Conservation (phyloP, 2,329 filamentous ascomycete genomes). For the Claviceps fusiformis region DNA sequence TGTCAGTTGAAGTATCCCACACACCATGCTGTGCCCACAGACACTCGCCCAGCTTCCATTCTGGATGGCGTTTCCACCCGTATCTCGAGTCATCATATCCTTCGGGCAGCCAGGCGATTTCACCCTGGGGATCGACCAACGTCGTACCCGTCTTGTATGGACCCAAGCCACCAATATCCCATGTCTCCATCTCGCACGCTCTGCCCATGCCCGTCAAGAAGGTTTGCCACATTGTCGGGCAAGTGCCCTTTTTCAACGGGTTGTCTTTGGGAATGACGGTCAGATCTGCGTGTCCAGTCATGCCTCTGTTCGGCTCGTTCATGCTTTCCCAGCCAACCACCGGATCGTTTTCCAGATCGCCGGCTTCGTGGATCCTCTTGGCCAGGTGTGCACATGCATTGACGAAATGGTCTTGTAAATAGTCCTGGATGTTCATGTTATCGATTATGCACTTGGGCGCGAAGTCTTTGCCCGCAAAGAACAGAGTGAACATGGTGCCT, state of each 20-base stretch:
- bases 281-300: constrained; percentile 73
- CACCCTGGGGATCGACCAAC: constrained; percentile 78
- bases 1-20: constrained; percentile 74
- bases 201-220: constrained; percentile 84
- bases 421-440: constrained; percentile 92
- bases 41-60: constrained; percentile 88
- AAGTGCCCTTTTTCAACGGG: constrained; percentile 82
- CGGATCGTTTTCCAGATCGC: constrained; percentile 72
- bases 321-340: constrained; percentile 93
- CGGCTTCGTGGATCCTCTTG: constrained; percentile 73
- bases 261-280: constrained; percentile 73
- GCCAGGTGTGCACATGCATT: constrained; percentile 70
- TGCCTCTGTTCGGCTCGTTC: constrained; percentile 85
- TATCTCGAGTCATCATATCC: constrained; percentile 79
- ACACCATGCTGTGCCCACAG: constrained; percentile 95
- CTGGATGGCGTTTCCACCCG: constrained; percentile 75
- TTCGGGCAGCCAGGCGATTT: constrained; percentile 69
- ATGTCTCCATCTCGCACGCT: constrained; percentile 78
- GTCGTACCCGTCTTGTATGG: constrained; percentile 77
- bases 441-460: constrained; percentile 93
- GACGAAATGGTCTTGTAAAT: constrained; percentile 76
- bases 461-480: constrained; percentile 83
- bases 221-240: constrained; percentile 86
- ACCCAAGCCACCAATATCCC: constrained; percentile 87
- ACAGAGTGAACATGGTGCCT: constrained; percentile 86